These are phyloP conservation scores for Endotrypanum monterogeii DNA, from an alignment of 208 protist species.

Conservation along the genomic window DNA sequence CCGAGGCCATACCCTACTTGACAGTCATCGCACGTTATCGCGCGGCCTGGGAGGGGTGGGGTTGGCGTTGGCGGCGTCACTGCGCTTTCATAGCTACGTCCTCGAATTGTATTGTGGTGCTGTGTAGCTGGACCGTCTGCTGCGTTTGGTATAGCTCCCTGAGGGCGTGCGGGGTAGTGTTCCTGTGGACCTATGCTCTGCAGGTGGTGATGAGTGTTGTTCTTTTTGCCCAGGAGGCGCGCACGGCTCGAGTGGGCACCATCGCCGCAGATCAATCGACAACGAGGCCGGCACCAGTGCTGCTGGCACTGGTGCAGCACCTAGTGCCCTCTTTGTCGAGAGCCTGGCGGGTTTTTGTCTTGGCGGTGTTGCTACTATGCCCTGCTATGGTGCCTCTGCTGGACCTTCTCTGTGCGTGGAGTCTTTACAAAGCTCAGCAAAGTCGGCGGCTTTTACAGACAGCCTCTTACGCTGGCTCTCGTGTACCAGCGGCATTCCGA, in stretches of 20 bases:
- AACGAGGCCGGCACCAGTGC: not conserved
- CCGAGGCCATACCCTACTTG: conserved; percentile 29
- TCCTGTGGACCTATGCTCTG: conserved; percentile 16
- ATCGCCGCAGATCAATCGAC: not conserved
- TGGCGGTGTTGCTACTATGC: conserved; percentile 16
- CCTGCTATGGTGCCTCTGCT: conserved; percentile 23
- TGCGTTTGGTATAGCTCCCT: conserved; percentile 13
- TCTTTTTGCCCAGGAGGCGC: conserved; percentile 7
- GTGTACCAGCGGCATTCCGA: not conserved
- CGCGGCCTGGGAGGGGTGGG: conserved; percentile 37
- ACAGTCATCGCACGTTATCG: conserved; percentile 35
- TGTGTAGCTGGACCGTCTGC: conserved; percentile 26
- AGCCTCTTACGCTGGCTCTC: not conserved
- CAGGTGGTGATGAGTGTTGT: conserved; percentile 5
- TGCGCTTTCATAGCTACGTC: conserved; percentile 19
- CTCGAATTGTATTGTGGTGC: conserved; percentile 11
- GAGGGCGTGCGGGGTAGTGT: conserved; percentile 5
- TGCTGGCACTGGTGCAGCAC: conserved; percentile 17
- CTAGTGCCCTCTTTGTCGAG: conserved; percentile 14
- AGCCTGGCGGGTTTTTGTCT: not conserved
- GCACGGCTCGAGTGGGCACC: not conserved
- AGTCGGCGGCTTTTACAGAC: conserved; percentile 12
- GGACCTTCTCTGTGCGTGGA: conserved; percentile 24
- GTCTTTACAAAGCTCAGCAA: conserved; percentile 3
- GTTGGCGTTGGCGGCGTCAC: conserved; percentile 39